These are phyloP conservation scores for Aspergillus pseudonomiae DNA, from an alignment of 2,329 filamentous ascomycete genomes.

Conservation along the genomic window DNA sequence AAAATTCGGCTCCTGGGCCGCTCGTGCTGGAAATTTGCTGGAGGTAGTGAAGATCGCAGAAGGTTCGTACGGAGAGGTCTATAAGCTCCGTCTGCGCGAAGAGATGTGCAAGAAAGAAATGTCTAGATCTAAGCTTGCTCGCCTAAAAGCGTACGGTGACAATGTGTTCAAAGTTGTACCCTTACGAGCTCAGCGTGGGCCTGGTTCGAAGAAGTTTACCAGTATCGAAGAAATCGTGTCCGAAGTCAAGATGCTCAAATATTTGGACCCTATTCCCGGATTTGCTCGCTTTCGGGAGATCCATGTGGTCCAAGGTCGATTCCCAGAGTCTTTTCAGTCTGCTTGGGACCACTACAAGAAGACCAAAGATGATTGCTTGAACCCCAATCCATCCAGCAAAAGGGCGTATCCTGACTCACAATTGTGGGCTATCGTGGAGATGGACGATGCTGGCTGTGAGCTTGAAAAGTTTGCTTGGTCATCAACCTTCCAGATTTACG, in stretches of 20 bases:
- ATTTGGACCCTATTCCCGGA: constrained; percentile 62
- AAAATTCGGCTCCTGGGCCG: constrained; percentile 44
- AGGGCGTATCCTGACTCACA: constrained; percentile 58
- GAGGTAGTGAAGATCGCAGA: constrained; percentile 65
- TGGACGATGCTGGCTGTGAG: constrained; percentile 66
- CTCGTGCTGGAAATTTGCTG: constrained; percentile 41
- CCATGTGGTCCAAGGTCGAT: constrained; percentile 60
- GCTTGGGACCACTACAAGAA: constrained; percentile 47
- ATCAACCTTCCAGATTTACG: constrained; percentile 57
- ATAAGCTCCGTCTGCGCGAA: constrained; percentile 54
- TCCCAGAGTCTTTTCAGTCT: constrained; percentile 54
- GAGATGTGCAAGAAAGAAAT: constrained; percentile 38
- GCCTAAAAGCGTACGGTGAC: constrained; percentile 42
- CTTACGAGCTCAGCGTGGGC: constrained; percentile 44
- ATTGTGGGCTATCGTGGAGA: constrained; percentile 66
- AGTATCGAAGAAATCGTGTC: constrained; percentile 54
- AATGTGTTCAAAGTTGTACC: constrained; percentile 55
- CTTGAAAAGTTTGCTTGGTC: constrained; percentile 51
- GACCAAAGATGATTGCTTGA: constrained; percentile 51
- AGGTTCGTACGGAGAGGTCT: constrained; percentile 68
- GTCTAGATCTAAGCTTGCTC: constrained; percentile 42
- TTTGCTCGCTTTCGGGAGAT: constrained; percentile 65
- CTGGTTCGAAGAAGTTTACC: constrained; percentile 47
- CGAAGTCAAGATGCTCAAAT: constrained; percentile 57
- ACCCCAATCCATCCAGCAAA: constrained; percentile 60